Evolutionary conservation across 164 flowering plant species (phyloP).

Genomic region (Euptelea pleiosperma): DNA sequence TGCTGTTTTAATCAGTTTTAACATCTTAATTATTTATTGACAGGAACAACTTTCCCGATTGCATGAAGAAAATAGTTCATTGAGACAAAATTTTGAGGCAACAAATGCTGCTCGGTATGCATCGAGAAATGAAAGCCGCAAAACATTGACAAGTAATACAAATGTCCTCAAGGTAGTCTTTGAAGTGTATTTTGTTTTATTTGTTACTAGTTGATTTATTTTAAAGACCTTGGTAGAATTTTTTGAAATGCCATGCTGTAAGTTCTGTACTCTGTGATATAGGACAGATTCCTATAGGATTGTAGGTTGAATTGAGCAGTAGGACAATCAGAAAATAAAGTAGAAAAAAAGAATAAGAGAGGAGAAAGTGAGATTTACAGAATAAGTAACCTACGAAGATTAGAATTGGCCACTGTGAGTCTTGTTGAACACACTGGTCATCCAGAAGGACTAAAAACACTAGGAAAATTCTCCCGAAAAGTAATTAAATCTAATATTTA

Average conservation of each 20-base stretch:
- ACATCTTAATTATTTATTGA: not conserved
- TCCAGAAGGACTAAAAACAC: too few relatives aligned
- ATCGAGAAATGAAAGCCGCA: conserved; percentile 39
- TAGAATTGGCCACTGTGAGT: too few relatives aligned
- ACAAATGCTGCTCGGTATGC: conserved; percentile 38
- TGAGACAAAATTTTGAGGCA: conserved; percentile 56
- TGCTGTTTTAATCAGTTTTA: not conserved
- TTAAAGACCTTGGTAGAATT: not conserved
- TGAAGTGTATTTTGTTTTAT: not conserved
- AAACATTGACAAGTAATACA: conserved; percentile 28
- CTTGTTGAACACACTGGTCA: too few relatives aligned
- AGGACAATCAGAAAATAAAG: too few relatives aligned
- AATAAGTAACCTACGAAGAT: too few relatives aligned
- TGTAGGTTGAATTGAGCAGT: too few relatives aligned
- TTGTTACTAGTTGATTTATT: too few relatives aligned
- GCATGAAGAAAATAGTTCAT: conserved; percentile 60
- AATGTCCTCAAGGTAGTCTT: conserved; percentile 44
- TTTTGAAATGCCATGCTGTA: not conserved
- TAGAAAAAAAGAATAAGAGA: too few relatives aligned
- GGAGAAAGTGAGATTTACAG: too few relatives aligned
- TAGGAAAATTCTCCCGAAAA: too few relatives aligned
- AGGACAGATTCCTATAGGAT: too few relatives aligned
- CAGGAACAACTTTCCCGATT: conserved; percentile 74
- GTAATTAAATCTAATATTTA: too few relatives aligned
- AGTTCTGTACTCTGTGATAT: not conserved